phyloP scores from a whole-genome alignment of 192 early-diverging fungal species.

The Coemansia umbellata region DNA sequence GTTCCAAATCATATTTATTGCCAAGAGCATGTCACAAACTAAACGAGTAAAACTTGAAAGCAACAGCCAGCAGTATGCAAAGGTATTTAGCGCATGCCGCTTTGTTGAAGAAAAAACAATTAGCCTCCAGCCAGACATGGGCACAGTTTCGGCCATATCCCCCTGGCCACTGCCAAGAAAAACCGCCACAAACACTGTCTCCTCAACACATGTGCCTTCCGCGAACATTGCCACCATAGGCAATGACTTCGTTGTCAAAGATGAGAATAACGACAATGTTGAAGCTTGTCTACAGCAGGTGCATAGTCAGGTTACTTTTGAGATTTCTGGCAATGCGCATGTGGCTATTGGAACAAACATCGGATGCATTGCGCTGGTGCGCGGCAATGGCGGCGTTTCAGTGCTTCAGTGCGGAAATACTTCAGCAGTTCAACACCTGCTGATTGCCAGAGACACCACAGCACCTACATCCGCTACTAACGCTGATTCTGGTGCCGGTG shows the following conservation, averaged over 20 bases:
- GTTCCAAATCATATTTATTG: no score
- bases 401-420: slow-evolving; percentile 20
- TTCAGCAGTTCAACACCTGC: slow-evolving; percentile 26
- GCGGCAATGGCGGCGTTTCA: slow-evolving; percentile 1
- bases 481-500: not conserved
- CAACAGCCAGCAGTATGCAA: not conserved
- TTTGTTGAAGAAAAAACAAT: slow-evolving; percentile 6
- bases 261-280: no score
- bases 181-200: no score
- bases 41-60: no score
- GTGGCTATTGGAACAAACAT: slow-evolving; percentile 28
- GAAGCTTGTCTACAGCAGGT: no score
- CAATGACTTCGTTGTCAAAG: no score
- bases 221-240: no score
- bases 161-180: no score
- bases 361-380: slow-evolving; percentile 25
- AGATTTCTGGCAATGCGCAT: not conserved
- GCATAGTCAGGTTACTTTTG: no score
- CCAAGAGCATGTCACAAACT: no score
- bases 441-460: slow-evolving; percentile 10
- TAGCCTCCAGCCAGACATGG: slow-evolving; percentile 11
- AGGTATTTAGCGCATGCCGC: not conserved
- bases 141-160: slow-evolving; percentile 16
- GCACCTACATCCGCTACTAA: not conserved
- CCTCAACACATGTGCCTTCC: no score